phyloP scores from a whole-genome alignment of 1,139 yeast species.

The Sugiyamaella novakii region DNA sequence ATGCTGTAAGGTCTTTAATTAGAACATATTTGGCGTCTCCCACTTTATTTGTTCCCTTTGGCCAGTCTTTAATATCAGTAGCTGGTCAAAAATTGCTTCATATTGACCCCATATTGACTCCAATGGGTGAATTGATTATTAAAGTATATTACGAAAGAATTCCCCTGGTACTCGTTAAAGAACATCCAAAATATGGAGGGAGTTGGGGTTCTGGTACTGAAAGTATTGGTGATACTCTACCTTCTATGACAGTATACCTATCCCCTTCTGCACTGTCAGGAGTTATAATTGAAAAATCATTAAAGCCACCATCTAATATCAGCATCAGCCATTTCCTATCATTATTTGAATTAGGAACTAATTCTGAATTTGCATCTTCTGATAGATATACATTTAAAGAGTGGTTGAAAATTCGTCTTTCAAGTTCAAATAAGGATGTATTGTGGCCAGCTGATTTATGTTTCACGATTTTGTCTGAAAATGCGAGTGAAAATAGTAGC shows the following conservation, averaged over 20 bases:
- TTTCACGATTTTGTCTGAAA: conserved; percentile 9
- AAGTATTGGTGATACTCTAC: not conserved
- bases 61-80: conserved; percentile 28
- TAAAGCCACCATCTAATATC: conserved; percentile 9
- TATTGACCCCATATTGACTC: conserved; percentile 39
- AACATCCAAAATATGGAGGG: not conserved
- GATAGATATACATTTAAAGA: conserved; percentile 13
- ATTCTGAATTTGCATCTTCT: conserved; percentile 19
- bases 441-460: conserved; percentile 29
- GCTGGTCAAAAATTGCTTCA: conserved; percentile 30
- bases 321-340: conserved; percentile 2
- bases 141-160: conserved; percentile 32
- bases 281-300: conserved; percentile 29
- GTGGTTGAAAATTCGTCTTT: conserved; percentile 17
- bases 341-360: conserved; percentile 16
- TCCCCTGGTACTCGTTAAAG: not conserved
- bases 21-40: conserved; percentile 51
- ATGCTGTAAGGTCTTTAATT: conserved; percentile 60
- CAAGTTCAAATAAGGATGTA: conserved; percentile 15
- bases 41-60: conserved; percentile 51
- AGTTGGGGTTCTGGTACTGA: not conserved
- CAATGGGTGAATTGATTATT: conserved; percentile 43
- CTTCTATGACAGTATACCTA: conserved; percentile 3
- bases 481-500: not conserved
- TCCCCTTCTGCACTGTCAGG: conserved; percentile 27